These are phyloP conservation scores for Conticribra weissflogii DNA, from an alignment of 108 stramenopile species.

Conservation along the genomic window DNA sequence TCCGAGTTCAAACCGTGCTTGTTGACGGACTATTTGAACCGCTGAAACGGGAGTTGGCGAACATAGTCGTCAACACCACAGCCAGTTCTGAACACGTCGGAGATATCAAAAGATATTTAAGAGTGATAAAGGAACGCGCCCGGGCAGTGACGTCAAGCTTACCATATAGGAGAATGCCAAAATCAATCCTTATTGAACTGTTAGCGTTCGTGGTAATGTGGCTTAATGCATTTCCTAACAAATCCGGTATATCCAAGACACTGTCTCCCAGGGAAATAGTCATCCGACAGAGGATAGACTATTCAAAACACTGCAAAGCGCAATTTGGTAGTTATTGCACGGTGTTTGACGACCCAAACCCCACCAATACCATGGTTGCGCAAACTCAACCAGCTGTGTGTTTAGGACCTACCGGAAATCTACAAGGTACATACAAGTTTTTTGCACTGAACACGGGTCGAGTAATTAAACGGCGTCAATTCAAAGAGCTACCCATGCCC, in stretches of 20 bases:
- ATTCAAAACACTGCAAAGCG: no score
- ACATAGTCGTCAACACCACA: background rate
- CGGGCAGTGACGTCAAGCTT: background rate
- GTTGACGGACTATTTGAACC: background rate
- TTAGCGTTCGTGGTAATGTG: background rate
- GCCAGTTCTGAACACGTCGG: background rate
- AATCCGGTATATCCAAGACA: background rate
- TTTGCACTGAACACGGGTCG: no score
- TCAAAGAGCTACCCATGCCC: no score
- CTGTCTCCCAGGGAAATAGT: no score
- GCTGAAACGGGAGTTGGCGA: background rate
- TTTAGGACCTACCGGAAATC: no score
- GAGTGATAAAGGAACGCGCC: background rate
- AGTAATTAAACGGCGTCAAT: no score
- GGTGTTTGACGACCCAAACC: no score
- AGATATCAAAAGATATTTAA: background rate
- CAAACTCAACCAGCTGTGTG: no score
- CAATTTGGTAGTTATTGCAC: no score
- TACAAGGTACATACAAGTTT: no score
- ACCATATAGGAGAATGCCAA: background rate
- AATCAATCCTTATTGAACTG: background rate
- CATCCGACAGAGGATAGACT: no score
- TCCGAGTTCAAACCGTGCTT: background rate
- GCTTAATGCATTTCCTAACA: conserved; percentile 1
- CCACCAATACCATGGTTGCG: no score